Evolutionary conservation across 1,284 basidiomycete species (phyloP), one percentile per base, ranked within the genome.

Genomic region (Fistulina hepatica): DNA sequence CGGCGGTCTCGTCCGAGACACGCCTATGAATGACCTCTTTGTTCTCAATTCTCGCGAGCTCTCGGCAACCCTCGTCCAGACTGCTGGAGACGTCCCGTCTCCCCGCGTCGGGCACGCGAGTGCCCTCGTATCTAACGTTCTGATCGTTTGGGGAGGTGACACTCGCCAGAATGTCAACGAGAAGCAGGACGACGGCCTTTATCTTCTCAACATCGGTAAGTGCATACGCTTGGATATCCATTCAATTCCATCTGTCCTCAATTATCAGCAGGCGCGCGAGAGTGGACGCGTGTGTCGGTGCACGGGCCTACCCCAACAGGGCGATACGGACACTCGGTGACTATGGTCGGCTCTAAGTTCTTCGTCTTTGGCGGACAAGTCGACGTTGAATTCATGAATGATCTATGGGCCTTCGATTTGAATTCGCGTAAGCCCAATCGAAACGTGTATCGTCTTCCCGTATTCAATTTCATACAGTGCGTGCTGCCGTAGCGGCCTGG

Each of bases 141-240:
- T 99, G 49, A 89, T 98, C 44, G 83, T 97, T 5, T 99, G 95
- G 93, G 95, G 95, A 42, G 95, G 95, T 22, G 95, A 98, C 57
- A 98, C 94, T 3, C 28, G 28, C 9, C 28, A 84, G 81, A 60
- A 75, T 78, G 10, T 76, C 9, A 68, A 71, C 9, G 91, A 94
- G 49, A 76, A 73, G 50, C 90, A 94, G 60, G 95, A 98, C 57
- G 89, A 97, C 55, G 84, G 81, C 1, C 66, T 98, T 32, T 98
- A 97, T 65, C 67, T 97, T n/a, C 71, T 98, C 41, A 97, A 98
- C 59, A 73, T 97, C 22, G 81, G 89, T 90, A 52, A 49, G 81
- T 69, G 37, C 34, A 36, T 33, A 16, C 16, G n/a, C n/a, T 12
- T 9, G 9, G 36, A 21, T 44, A 25, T 38, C 41, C 23, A 21